Evolutionary conservation across 208 protist species (phyloP).

Genomic region (Acanthamoeba triangularis): DNA sequence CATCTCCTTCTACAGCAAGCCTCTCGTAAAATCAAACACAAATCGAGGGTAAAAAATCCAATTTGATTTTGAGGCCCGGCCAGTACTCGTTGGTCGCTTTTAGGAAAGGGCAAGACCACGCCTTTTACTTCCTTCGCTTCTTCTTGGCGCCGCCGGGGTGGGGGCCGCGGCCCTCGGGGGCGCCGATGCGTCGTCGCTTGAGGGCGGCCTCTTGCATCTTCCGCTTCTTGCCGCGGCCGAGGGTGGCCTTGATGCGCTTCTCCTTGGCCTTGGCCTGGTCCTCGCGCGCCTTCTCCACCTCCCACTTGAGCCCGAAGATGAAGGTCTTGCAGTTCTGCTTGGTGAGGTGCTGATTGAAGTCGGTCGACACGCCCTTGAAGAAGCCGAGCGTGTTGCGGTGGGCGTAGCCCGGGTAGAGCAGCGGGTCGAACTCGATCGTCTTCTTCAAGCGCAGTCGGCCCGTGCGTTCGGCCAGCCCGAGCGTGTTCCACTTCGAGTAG

Average conservation of each 20-base stretch:
- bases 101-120: no score
- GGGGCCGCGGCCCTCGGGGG: no score
- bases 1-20: background rate
- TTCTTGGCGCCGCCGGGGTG: no score
- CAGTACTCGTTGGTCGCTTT: no score
- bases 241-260: background rate
- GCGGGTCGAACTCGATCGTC: conserved; percentile 41
- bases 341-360: conserved; percentile 34
- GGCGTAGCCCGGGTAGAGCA: conserved; percentile 45
- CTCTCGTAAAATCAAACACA: background rate
- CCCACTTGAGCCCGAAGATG: conserved; percentile 27
- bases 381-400: conserved; percentile 58
- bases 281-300: conserved; percentile 31
- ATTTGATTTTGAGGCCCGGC: no score
- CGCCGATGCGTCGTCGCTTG: background rate
- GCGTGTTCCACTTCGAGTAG: conserved; percentile 37
- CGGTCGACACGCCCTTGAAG: conserved; percentile 40
- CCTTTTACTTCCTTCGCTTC: no score
- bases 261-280: conserved; percentile 11
- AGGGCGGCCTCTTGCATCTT: conserved; percentile 4
- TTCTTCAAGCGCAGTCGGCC: background rate
- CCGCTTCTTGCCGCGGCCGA: conserved; percentile 48
- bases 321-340: conserved; percentile 61
- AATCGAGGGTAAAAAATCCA: background rate
- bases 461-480: background rate